These are phyloP conservation scores for Recurvomyces mirabilis DNA, from an alignment of 495 filamentous ascomycete genomes.

Conservation along the genomic window DNA sequence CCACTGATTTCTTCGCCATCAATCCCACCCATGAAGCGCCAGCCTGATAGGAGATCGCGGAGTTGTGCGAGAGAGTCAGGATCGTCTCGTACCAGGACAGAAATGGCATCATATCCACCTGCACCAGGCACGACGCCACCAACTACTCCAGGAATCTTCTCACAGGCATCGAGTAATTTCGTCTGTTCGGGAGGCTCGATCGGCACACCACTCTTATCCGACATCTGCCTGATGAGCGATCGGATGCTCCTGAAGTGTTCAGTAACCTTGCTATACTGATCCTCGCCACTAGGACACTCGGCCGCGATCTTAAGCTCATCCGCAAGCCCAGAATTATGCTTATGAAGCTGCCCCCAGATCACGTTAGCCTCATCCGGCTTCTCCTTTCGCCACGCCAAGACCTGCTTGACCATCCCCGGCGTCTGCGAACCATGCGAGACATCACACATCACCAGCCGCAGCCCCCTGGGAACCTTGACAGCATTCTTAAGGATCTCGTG, in stretches of 20 bases:
- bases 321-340: slow-evolving; percentile 60
- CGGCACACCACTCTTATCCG: slow-evolving; percentile 59
- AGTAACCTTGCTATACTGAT: slow-evolving; percentile 13
- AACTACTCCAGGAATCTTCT: slow-evolving; percentile 62
- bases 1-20: slow-evolving; percentile 45
- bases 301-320: slow-evolving; percentile 32
- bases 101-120: slow-evolving; percentile 87
- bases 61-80: slow-evolving; percentile 52
- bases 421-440: slow-evolving; percentile 92
- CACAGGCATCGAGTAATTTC: slow-evolving; percentile 64
- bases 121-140: slow-evolving; percentile 92
- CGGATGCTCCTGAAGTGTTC: slow-evolving; percentile 43
- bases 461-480: slow-evolving; percentile 51
- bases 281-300: slow-evolving; percentile 24
- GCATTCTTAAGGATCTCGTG: slow-evolving; percentile 53
- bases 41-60: slow-evolving; percentile 49
- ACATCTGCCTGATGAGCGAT: slow-evolving; percentile 61
- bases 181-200: slow-evolving; percentile 87
- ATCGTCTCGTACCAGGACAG: slow-evolving; percentile 65
- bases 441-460: slow-evolving; percentile 81
- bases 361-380: slow-evolving; percentile 53
- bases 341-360: slow-evolving; percentile 65
- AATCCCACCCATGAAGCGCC: slow-evolving; percentile 40
- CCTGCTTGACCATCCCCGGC: slow-evolving; percentile 86
- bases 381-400: slow-evolving; percentile 67